These are phyloP conservation scores for Rhodofomes roseus DNA, from an alignment of 1,284 basidiomycete species.

Conservation along the genomic window DNA sequence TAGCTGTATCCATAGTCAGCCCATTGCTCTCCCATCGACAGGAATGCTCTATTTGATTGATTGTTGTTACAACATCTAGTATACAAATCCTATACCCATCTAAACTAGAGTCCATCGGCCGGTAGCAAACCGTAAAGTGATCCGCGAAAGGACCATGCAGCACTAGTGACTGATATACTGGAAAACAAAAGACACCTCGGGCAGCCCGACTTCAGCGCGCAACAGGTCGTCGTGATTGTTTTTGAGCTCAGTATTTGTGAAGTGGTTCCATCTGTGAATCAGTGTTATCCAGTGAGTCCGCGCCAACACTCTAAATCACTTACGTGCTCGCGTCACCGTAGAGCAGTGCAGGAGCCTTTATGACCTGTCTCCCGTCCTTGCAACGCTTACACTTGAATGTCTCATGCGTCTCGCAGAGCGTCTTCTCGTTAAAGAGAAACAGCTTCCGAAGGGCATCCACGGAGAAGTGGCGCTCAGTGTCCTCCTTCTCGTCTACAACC, in stretches of 20 bases:
- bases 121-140: not conserved
- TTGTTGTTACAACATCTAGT: not conserved
- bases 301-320: slow-evolving; percentile 34
- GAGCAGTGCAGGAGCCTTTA: slow-evolving; percentile 82
- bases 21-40: not conserved
- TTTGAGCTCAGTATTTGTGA: slow-evolving; percentile 82
- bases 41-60: not conserved
- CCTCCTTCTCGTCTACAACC: slow-evolving; percentile 96
- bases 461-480: slow-evolving; percentile 95
- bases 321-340: slow-evolving; percentile 98
- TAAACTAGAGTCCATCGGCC: not conserved
- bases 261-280: slow-evolving; percentile 89
- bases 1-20: slow-evolving; percentile 26
- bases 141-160: not conserved
- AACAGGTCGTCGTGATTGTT: slow-evolving; percentile 96
- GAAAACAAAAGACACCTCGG: slow-evolving; percentile 89
- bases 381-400: slow-evolving; percentile 98
- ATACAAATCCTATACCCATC: not conserved
- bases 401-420: slow-evolving; percentile 92
- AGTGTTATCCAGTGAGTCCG: slow-evolving; percentile 6
- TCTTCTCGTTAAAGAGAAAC: slow-evolving; percentile 89
- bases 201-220: slow-evolving; percentile 81
- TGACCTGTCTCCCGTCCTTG: slow-evolving; percentile 79
- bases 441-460: slow-evolving; percentile 86
- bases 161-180: slow-evolving; percentile 81